A percentile compares a stretch with the other conserved stretches of the same genome.
phyloP scores from a whole-genome alignment of 2,329 filamentous ascomycete genomes.

The Penicillium sp. region DNA sequence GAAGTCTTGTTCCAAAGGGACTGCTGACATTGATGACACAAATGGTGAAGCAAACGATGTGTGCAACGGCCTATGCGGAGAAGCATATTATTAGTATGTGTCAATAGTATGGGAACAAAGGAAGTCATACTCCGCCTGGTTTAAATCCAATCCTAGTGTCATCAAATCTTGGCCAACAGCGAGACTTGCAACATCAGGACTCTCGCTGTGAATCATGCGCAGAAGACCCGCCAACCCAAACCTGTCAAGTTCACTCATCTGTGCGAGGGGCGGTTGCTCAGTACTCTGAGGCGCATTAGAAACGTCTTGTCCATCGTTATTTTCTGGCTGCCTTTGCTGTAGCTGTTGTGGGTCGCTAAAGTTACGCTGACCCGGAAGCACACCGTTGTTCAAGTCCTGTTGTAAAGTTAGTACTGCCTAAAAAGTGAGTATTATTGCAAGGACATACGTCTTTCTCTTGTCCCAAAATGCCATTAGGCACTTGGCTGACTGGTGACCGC shows the following conservation, averaged over 20 bases:
- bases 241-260: slow-evolving; percentile 60
- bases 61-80: slow-evolving; percentile 52
- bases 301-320: slow-evolving; percentile 36
- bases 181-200: slow-evolving; percentile 52
- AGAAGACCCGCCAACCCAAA: slow-evolving; percentile 61
- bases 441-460: slow-evolving; percentile 42
- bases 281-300: slow-evolving; percentile 32
- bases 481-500: slow-evolving; percentile 45
- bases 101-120: slow-evolving; percentile 1
- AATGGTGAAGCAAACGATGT: slow-evolving; percentile 65
- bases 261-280: slow-evolving; percentile 46
- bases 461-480: slow-evolving; percentile 42
- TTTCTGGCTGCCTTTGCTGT: slow-evolving; percentile 37
- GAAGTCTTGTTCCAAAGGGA: slow-evolving; percentile 63
- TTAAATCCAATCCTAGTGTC: slow-evolving; percentile 62
- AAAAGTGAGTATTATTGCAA: neutral
- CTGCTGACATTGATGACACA: slow-evolving; percentile 54
- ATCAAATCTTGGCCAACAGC: slow-evolving; percentile 64
- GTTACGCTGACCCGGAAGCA: slow-evolving; percentile 34
- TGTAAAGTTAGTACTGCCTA: slow-evolving; percentile 14
- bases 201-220: slow-evolving; percentile 56
- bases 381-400: slow-evolving; percentile 38
- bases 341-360: slow-evolving; percentile 36
- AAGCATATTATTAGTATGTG: slow-evolving; percentile 22
- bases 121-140: slow-evolving; percentile 55